These are phyloP conservation scores for Colletotrichum cuscutae DNA, from an alignment of 2,329 filamentous ascomycete species.

Conservation along the genomic window DNA sequence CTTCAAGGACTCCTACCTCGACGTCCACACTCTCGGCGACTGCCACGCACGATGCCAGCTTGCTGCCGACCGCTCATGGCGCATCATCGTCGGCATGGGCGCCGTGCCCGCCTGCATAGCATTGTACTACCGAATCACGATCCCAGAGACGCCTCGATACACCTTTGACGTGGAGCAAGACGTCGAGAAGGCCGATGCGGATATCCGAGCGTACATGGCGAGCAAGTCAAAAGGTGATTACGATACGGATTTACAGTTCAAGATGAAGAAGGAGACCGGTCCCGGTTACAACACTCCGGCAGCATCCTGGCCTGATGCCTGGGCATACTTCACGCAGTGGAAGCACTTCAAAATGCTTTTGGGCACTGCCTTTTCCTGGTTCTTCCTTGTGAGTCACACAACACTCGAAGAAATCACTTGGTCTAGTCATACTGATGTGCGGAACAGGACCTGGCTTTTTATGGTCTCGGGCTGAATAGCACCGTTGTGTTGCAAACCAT, in stretches of 20 bases:
- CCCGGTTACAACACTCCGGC: slow-evolving; percentile 70
- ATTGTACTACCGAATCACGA: slow-evolving; percentile 87
- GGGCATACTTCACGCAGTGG: slow-evolving; percentile 75
- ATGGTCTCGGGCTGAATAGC: slow-evolving; percentile 81
- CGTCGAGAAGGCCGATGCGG: slow-evolving; percentile 78
- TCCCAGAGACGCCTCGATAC: slow-evolving; percentile 86
- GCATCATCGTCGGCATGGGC: slow-evolving; percentile 82
- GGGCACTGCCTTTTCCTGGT: slow-evolving; percentile 84
- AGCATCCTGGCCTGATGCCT: slow-evolving; percentile 76
- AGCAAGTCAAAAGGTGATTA: slow-evolving; percentile 59
- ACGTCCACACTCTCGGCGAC: slow-evolving; percentile 46
- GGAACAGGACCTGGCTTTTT: slow-evolving; percentile 71
- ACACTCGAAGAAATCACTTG: background rate
- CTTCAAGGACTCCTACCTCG: slow-evolving; percentile 65
- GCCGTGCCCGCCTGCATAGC: slow-evolving; percentile 81
- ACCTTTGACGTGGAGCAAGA: slow-evolving; percentile 84
- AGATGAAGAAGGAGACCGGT: slow-evolving; percentile 62
- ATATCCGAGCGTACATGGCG: slow-evolving; percentile 70
- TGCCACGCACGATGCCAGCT: slow-evolving; percentile 73
- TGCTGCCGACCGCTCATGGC: slow-evolving; percentile 85
- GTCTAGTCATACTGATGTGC: slow-evolving; percentile 29
- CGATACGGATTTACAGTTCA: slow-evolving; percentile 59
- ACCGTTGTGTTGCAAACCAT: slow-evolving; percentile 77
- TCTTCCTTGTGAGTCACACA: slow-evolving; percentile 67
- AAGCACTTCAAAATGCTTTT: slow-evolving; percentile 76